Conservation (phyloP, 2,329 filamentous ascomycete species). For the Diplodia scrobiculata region DNA sequence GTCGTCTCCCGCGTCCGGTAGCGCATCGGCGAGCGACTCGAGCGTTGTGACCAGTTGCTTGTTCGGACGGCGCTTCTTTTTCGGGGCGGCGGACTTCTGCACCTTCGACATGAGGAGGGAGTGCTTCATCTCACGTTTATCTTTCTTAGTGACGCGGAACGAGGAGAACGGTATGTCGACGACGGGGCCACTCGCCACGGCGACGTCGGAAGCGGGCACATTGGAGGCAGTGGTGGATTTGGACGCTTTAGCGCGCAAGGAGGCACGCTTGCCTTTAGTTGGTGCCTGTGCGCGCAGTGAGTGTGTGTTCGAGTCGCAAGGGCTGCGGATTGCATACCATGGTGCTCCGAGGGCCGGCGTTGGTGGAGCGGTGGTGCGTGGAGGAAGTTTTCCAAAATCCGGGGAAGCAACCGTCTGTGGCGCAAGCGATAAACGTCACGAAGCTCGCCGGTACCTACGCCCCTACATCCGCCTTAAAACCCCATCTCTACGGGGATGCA, state of each 20-base stretch:
- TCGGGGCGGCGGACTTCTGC: slow-evolving; percentile 58
- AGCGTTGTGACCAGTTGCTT: slow-evolving; percentile 80
- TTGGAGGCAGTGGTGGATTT: slow-evolving; percentile 29
- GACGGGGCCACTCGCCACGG: slow-evolving; percentile 49
- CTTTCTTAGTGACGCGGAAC: slow-evolving; percentile 74
- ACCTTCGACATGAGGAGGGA: slow-evolving; percentile 77
- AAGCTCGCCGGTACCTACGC: not conserved
- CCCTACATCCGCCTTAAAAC: slow-evolving; percentile 9
- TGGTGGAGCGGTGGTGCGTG: slow-evolving; percentile 4
- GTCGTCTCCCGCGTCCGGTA: slow-evolving; percentile 64
- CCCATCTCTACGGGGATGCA: not conserved
- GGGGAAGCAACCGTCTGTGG: not conserved
- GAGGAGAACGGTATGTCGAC: slow-evolving; percentile 40
- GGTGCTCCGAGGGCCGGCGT: not conserved
- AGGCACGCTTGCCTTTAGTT: slow-evolving; percentile 42
- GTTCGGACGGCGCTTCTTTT: slow-evolving; percentile 67
- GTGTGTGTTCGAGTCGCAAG: not conserved
- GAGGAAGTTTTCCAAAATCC: slow-evolving; percentile 24
- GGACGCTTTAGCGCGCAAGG: slow-evolving; percentile 39
- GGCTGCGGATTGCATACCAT: slow-evolving; percentile 1
- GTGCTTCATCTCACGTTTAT: slow-evolving; percentile 82
- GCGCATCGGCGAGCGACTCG: slow-evolving; percentile 74
- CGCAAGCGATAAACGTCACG: slow-evolving; percentile 18
- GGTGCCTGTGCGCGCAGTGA: slow-evolving; percentile 37
- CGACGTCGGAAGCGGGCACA: slow-evolving; percentile 29